Evolutionary conservation across 176 grass and related monocot species (phyloP).

Genomic region (Paspalum vaginatum): DNA sequence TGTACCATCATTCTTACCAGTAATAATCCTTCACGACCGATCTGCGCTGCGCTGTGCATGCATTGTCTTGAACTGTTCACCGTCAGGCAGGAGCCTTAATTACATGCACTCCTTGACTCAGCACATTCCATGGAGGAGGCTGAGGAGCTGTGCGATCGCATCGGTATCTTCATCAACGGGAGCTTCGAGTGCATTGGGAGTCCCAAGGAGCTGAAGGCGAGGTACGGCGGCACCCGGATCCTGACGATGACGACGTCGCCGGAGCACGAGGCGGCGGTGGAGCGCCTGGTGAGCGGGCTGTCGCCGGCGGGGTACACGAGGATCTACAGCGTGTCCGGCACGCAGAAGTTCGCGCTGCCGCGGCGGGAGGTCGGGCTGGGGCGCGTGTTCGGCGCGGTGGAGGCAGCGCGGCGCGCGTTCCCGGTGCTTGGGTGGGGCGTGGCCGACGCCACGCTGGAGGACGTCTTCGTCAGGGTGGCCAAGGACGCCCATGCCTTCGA

Average conservation of each 20-base stretch:
- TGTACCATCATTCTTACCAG: constrained; percentile 95
- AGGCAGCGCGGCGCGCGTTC: constrained; percentile 53
- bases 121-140: constrained; percentile 99
- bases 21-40: constrained; percentile 15
- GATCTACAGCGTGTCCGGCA: constrained; percentile 75
- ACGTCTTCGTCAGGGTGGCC: constrained; percentile 88
- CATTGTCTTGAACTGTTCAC: not conserved
- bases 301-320: constrained; percentile 53
- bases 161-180: constrained; percentile 83
- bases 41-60: not conserved
- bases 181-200: constrained; percentile 84
- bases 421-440: constrained; percentile 80
- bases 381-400: constrained; percentile 62
- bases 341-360: constrained; percentile 79
- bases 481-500: constrained; percentile 65
- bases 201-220: constrained; percentile 75
- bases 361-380: constrained; percentile 54
- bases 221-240: constrained; percentile 66
- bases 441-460: constrained; percentile 77
- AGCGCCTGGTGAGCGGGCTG: constrained; percentile 37
- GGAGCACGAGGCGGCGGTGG: constrained; percentile 59
- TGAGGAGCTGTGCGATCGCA: constrained; percentile 72
- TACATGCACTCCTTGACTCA: constrained; percentile 26
- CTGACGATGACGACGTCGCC: constrained; percentile 69
- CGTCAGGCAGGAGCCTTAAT: not conserved